These are phyloP conservation scores for Stevia rebaudiana DNA, from an alignment of 140 eudicot species.

Conservation along the genomic window DNA sequence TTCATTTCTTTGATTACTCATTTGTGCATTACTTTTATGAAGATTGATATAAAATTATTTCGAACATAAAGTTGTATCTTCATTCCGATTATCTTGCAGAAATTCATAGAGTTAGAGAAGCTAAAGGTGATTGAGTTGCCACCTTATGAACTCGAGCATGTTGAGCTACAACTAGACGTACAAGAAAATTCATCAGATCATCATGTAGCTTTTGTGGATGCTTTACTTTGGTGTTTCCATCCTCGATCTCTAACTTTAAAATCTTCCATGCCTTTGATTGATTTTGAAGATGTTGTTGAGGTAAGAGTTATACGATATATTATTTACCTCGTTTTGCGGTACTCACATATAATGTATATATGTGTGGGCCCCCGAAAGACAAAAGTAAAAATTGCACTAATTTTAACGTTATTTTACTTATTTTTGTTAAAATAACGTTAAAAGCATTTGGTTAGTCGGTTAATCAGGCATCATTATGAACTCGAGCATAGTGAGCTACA, in stretches of 20 bases:
- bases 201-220: not conserved
- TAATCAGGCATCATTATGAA: too few relatives aligned
- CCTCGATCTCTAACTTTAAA: slow-evolving; percentile 4
- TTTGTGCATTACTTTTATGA: too few relatives aligned
- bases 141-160: slow-evolving; percentile 17
- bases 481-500: too few relatives aligned
- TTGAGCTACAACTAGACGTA: not conserved
- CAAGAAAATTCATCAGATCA: not conserved
- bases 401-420: too few relatives aligned
- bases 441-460: too few relatives aligned
- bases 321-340: too few relatives aligned
- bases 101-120: not conserved
- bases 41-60: not conserved
- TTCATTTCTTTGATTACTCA: not conserved
- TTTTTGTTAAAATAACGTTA: too few relatives aligned
- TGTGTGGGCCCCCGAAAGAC: too few relatives aligned
- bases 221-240: slow-evolving; percentile 12
- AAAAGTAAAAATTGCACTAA: too few relatives aligned
- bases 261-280: not conserved
- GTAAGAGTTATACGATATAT: not conserved
- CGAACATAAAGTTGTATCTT: not conserved
- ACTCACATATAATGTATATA: too few relatives aligned
- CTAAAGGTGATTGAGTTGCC: slow-evolving; percentile 7
- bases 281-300: not conserved
- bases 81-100: not conserved